Conservation (phyloP, 352 stramenopile genomes). For the Pythium grandisporangium region DNA sequence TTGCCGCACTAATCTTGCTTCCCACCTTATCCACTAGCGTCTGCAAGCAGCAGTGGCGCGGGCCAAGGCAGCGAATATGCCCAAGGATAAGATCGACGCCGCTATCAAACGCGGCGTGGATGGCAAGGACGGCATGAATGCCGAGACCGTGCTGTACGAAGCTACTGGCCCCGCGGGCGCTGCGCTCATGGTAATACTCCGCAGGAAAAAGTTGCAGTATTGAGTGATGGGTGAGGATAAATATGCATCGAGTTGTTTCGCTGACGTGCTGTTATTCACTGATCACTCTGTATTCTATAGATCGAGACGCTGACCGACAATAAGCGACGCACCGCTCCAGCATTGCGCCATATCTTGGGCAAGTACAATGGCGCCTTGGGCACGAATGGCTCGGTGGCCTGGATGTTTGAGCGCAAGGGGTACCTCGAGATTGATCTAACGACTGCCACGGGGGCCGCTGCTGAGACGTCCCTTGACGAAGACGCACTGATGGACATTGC, state of each 20-base stretch:
- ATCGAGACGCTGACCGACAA: constrained; percentile 84
- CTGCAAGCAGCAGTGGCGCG: constrained; percentile 47
- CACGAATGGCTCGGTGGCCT: constrained; percentile 71
- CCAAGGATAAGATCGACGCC: constrained; percentile 76
- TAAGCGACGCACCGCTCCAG: constrained; percentile 68
- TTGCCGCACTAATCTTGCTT: background rate
- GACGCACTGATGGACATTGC: constrained; percentile 68
- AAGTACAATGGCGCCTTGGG: constrained; percentile 58
- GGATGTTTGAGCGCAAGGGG: constrained; percentile 82
- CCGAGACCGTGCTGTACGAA: constrained; percentile 74
- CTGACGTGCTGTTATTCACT: background rate
- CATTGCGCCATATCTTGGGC: constrained; percentile 65
- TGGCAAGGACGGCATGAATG: constrained; percentile 63
- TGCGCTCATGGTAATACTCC: constrained; percentile 73
- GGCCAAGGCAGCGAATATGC: constrained; percentile 76
- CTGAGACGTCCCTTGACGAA: constrained; percentile 30
- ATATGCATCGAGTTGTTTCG: background rate
- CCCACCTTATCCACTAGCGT: constrained; percentile 13
- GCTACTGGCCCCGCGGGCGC: constrained; percentile 59
- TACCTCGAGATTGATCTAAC: constrained; percentile 62
- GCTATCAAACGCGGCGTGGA: constrained; percentile 79
- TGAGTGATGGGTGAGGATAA: too few relatives aligned
- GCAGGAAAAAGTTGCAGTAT: too few relatives aligned
- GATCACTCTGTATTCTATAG: constrained; percentile 12
- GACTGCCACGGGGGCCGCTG: constrained; percentile 13